Evolutionary conservation across 164 flowering plant genomes (phyloP), one percentile per base, ranked within the genome.

Genomic region (grape (Vitis vinifera)): DNA sequence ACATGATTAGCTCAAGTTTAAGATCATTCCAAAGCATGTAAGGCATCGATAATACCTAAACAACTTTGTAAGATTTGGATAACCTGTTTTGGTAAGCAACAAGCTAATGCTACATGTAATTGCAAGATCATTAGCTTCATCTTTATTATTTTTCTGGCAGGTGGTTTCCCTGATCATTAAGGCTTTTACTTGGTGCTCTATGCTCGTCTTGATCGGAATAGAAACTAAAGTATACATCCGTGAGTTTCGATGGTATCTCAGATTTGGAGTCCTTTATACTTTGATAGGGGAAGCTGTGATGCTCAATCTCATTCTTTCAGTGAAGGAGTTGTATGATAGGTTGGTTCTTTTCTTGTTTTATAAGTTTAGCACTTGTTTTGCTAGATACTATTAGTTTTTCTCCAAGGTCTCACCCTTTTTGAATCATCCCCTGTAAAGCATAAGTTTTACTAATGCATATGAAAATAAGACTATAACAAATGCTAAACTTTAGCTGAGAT

Each of bases 231-330:
- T 88, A 65, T 95, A 95, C 77, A 83, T 95, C 63, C 73, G 77
- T 29, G 99, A 95, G 67, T 78, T 88, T 48, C 89, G 99, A 27
- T 95, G 99, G 99, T 89, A 80, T 76, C 87, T 93, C 16, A 85
- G 99, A 48, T 95, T 95, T 76, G 97, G 85, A 11, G 83, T 93
- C 30, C 68, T 91, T 30, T 95, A 91, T 84, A 81, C 82, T 69
- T 74, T 95, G 76, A 84, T 95, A 1, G 99, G 97, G 63, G 93
- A 88, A 74, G 82, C 86, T 57, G 98, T 89, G 51, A 66, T 95
- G 84, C 63, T 93, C 72, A 90, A 86, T 79, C 93, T 93, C 66
- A 70, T 91, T 61, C 74, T 91, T 51, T 72, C 91, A 48, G 81
- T 88, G 56, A 84, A 75, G 74, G 89, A 84, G 11, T 83, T 76